Evolutionary conservation across 371 early-diverging fungal species (phyloP), one percentile per base, ranked within the genome.

Genomic region (Syncephalastrum sp.): DNA sequence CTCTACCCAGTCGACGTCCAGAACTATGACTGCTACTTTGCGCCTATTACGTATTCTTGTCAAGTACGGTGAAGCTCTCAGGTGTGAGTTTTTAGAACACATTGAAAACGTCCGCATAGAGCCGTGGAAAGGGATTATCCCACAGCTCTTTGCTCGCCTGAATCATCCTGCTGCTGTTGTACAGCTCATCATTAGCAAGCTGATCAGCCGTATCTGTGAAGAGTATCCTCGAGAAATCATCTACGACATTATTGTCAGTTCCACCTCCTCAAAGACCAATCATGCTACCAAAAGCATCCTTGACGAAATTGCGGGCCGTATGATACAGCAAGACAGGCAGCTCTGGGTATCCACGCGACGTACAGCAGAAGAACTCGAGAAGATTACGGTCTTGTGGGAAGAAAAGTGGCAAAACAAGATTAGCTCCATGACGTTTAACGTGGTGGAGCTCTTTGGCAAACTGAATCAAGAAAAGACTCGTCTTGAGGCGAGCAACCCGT

Each of bases 361-460:
- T 14, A 70, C 89, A 65, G 77, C 89, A 16, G 72, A 79, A 14
- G 92, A 92, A 60, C 69, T 92, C 16, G 84, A 87, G 29, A 74
- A 84, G 42, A 74, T 91, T 3, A 89, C 94, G 0, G 90, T 94
- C 12, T 63, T 94, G 2, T 86, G 91, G 84, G 93, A 93, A 60
- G 94, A 94, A 60, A 64, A 72, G n/a, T 91, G 92, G 91, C 61
- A 83, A 19, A 82, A 89, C 55, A 79, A 77, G 64, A 83, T 94
- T 33, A 75, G 79, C n/a, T 69, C 77, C 0, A 44, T 91, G n/a
- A 81, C 88, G 21, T 68, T 71, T 46, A 90, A 90, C 46, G 74
- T 83, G 0, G 71, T 73, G 57, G 77, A 72, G 48, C 69, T 85
- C 21, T 66, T 85, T 15, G 69, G 79, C 42, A 80, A 82, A 23